phyloP scores from a whole-genome alignment of 73 alveolate species.

The Symbiodinium natans region DNA sequence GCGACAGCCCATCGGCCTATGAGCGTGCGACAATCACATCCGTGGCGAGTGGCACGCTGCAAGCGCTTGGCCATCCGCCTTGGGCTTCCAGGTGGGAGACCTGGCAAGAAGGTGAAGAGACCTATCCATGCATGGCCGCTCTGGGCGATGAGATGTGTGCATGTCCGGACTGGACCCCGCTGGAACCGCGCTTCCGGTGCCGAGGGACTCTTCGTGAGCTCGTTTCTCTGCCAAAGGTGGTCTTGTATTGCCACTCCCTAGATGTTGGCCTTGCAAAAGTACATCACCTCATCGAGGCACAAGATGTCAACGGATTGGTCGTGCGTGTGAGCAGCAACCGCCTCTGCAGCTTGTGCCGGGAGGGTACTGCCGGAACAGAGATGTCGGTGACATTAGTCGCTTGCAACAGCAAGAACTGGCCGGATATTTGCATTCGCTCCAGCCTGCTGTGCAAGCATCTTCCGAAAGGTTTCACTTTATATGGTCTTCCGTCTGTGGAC shows the following conservation, averaged over 20 bases:
- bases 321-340: conserved; percentile 91
- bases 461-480: conserved; percentile 42
- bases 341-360: conserved; percentile 92
- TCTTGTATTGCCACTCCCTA: conserved; percentile 78
- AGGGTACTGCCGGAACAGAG: conserved; percentile 86
- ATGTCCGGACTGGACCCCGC: conserved; percentile 90
- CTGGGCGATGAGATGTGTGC: conserved; percentile 76
- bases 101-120: conserved; percentile 69
- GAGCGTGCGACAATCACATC: conserved; percentile 80
- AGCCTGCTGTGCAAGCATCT: conserved; percentile 48
- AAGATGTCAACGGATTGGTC: conserved; percentile 37
- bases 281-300: conserved; percentile 84
- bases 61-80: conserved; percentile 85
- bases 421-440: conserved; percentile 92
- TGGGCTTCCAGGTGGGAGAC: conserved; percentile 78
- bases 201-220: conserved; percentile 53
- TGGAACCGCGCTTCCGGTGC: conserved; percentile 85
- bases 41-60: conserved; percentile 85
- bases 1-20: conserved; percentile 66
- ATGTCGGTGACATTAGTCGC: conserved; percentile 80
- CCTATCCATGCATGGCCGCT: conserved; percentile 86
- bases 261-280: conserved; percentile 87
- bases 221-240: conserved; percentile 71
- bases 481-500: conserved; percentile 59
- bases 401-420: conserved; percentile 90